phyloP scores from a whole-genome alignment of 1,139 yeast species.

The Suhomyces atakaporum region DNA sequence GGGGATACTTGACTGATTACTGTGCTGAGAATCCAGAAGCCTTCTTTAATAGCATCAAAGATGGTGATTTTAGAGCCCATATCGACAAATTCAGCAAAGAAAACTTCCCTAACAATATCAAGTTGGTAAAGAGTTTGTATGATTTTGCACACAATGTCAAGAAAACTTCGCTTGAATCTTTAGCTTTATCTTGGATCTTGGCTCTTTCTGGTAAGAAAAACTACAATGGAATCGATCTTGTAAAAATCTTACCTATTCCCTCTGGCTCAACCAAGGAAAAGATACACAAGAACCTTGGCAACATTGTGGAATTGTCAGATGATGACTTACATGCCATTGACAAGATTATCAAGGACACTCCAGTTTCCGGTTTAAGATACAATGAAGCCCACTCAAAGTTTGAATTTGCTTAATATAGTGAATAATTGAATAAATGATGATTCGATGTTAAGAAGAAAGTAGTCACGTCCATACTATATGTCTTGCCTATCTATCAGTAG shows the following conservation, averaged over 20 bases:
- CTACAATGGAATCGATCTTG: conserved; percentile 37
- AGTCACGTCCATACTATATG: no score
- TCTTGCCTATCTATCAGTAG: no score
- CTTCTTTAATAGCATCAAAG: conserved; percentile 42
- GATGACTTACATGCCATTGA: conserved; percentile 55
- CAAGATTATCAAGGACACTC: conserved; percentile 37
- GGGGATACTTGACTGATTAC: conserved; percentile 72
- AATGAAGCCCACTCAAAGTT: conserved; percentile 19
- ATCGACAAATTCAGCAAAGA: conserved; percentile 65
- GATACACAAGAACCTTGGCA: conserved; percentile 58
- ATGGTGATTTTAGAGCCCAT: conserved; percentile 54
- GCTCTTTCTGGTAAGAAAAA: conserved; percentile 31
- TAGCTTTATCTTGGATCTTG: conserved; percentile 74
- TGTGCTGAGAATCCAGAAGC: conserved; percentile 40
- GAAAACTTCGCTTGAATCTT: conserved; percentile 58
- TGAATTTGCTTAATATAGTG: conserved; percentile 6
- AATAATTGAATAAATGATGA: neutral
- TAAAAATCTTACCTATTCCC: conserved; percentile 73
- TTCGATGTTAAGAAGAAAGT: no score
- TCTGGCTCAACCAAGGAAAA: conserved; percentile 63
- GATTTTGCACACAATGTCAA: conserved; percentile 50
- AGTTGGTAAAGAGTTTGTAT: conserved; percentile 43
- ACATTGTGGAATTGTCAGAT: conserved; percentile 46
- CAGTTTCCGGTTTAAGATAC: conserved; percentile 55
- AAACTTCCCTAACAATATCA: conserved; percentile 52